Evolutionary conservation across 2,329 filamentous ascomycete species (phyloP), one percentile per base, ranked within the genome.

Genomic region (Hirsutella minnesotensis): DNA sequence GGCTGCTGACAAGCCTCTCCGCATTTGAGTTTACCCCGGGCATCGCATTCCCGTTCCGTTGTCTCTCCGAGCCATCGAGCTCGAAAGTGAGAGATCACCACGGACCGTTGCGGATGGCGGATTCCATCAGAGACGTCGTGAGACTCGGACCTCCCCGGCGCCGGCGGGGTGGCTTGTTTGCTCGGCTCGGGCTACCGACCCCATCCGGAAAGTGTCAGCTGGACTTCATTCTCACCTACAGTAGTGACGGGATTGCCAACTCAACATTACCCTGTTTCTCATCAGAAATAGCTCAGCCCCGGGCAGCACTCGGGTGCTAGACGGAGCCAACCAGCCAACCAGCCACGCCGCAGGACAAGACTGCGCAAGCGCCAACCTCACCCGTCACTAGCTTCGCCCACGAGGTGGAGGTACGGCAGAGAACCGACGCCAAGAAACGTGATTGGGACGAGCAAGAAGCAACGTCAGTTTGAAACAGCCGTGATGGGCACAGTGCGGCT

Each of bases 301-400:
- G 36, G 36, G 27, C 43, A 18, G 19, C n/a, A 18, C 43, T 30
- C 16, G 5, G n/a, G 19, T 37, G 19, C 35, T 19, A 31, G 39
- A 27, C 24, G 24, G 12, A 27, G 24, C 24, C 24, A 12, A 27
- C 24, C 24, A 27, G 43, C 33, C 36, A 20, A 30, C 16, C 36
- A 42, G 40, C 43, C 43, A 39, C 35, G 39, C 18, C 38, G 29
- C 39, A 34, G 39, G 29, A 33, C 34, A n/a, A n/a, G n/a, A n/a
- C 19, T 15, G 27, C 38, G 20, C 36, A 22, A 43, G 21, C 34
- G 22, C 34, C 34, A 36, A 36, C 34, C 34, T 36, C 21, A 19
- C 18, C 16, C 30, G 18, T n/a, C 37, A 20, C 31, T 16, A 33
- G 15, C 24, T 27, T 7, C 24, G 24, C 24, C 24, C 24, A 27